Evolutionary conservation across 2,329 filamentous ascomycete species (phyloP).

Genomic region (Diaporthe citrichinensis): DNA sequence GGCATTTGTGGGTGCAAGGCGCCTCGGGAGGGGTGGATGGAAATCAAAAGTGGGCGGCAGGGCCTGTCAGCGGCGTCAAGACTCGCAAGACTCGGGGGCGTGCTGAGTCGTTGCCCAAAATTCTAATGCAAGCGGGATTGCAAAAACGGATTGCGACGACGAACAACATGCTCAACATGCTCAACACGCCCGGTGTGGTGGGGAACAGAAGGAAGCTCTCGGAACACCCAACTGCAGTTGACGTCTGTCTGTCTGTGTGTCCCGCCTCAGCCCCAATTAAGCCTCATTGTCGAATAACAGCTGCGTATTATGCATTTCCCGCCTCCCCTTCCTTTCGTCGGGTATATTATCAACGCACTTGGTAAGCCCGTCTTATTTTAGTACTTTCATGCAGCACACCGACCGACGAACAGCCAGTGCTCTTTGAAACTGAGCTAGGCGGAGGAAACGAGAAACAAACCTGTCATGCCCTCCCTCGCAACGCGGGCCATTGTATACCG

Average conservation of each 20-base stretch:
- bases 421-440: slow-evolving; percentile 18
- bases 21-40: slow-evolving; percentile 24
- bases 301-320: slow-evolving; percentile 29
- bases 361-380: slow-evolving; percentile 22
- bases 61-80: slow-evolving; percentile 23
- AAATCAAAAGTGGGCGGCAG: slow-evolving; percentile 34
- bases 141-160: slow-evolving; percentile 17
- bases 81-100: not conserved
- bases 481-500: not conserved
- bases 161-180: slow-evolving; percentile 6
- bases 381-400: slow-evolving; percentile 25
- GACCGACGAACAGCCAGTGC: not conserved
- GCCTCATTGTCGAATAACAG: slow-evolving; percentile 25
- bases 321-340: slow-evolving; percentile 21
- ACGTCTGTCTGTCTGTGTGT: not conserved
- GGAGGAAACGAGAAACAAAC: slow-evolving; percentile 20
- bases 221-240: not conserved
- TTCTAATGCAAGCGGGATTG: slow-evolving; percentile 31
- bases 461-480: not conserved
- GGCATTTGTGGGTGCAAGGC: slow-evolving; percentile 8
- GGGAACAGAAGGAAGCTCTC: not conserved
- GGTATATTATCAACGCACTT: slow-evolving; percentile 18
- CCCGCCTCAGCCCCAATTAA: slow-evolving; percentile 13
- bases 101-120: slow-evolving; percentile 29
- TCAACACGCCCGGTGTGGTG: not conserved